Evolutionary conservation across 2,329 filamentous ascomycete species (phyloP), one percentile per base, ranked within the genome.

Genomic region (Fusarium kyushuense): DNA sequence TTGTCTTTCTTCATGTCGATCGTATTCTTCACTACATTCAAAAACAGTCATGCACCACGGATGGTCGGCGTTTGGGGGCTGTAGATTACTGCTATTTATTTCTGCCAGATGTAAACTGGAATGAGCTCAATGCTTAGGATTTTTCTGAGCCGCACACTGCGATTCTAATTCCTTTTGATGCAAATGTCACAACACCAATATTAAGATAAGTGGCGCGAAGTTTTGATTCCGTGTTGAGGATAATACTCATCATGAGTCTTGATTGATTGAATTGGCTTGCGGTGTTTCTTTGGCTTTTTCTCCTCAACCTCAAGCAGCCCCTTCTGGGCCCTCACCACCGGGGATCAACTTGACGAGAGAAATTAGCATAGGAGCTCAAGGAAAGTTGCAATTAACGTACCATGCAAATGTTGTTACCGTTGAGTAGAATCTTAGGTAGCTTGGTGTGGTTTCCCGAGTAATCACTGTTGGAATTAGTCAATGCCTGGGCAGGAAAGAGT

Each of bases 361-460:
- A 1, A 40, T 74, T 21, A 76, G 63, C 11, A 36, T 32, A 13
- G 14, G 9, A 16, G 33, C 40, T 17, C 13, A 12, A 10, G 14
- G 3, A 11, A 5, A 30, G 1, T 14, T n/a, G 2, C 19, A n/a
- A 38, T 7, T 38, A 17, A 72, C 85, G 57, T 86, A 97, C 96
- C 96, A 99, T 99, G 92, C 95, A 98, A 69, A 99, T 93, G 76
- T 98, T 98, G 83, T 99, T 99, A 58, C 96, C 96, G 76, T 99
- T 99, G 38, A 99, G 84, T 41, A 99, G 82, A 65, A 99, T 97
- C 85, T 98, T 98, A 52, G 94, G 87, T 40, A 99, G 87, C 79
- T 97, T 97, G 45, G 90, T 92, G 80, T 95, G 91, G 74, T 91
- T 89, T 65, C 95, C 95, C 7, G 90, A 90, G 81, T 97, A 97